Percentiles rank a stretch among this genome's conserved stretches.
Evolutionary conservation across 495 filamentous ascomycete species (phyloP).

Genomic region (Wilcoxina mikolae): DNA sequence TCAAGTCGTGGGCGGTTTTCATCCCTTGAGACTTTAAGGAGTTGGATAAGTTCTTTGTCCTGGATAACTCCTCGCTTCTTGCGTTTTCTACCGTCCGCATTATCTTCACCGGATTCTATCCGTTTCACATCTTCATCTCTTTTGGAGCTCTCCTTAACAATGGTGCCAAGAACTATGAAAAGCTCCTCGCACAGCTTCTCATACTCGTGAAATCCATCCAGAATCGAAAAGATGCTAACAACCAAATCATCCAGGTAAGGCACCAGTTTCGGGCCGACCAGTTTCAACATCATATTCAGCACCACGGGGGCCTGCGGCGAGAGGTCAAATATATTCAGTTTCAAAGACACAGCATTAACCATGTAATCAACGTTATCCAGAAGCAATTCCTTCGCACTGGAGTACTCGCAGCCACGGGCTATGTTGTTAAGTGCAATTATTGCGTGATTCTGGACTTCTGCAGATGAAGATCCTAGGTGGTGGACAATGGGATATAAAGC

Average conservation of each 20-base stretch:
- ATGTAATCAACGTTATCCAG: constrained; percentile 93
- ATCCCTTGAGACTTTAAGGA: constrained; percentile 24
- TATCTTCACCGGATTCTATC: constrained; percentile 31
- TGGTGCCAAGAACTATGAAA: constrained; percentile 63
- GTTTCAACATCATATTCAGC: constrained; percentile 80
- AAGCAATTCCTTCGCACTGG: constrained; percentile 58
- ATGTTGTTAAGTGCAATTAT: constrained; percentile 71
- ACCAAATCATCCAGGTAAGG: constrained; percentile 88
- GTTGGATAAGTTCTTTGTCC: constrained; percentile 25
- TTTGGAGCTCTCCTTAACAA: constrained; percentile 67
- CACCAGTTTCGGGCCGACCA: constrained; percentile 67
- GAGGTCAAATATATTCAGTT: constrained; percentile 80
- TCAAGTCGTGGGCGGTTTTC: constrained; percentile 24
- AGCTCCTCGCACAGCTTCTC: constrained; percentile 69
- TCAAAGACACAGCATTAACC: constrained; percentile 77
- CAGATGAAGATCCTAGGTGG: constrained; percentile 58
- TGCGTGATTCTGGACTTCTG: constrained; percentile 60
- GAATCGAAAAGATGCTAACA: constrained; percentile 70
- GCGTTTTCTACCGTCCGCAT: background rate
- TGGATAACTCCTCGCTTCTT: constrained; percentile 20
- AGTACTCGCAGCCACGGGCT: constrained; percentile 59
- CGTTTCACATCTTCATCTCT: constrained; percentile 36
- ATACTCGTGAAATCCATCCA: constrained; percentile 91
- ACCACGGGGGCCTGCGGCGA: constrained; percentile 84
- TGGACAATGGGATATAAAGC: constrained; percentile 80